Conservation (phyloP, 192 early-diverging fungal species). For the Coemansia sp. region DNA sequence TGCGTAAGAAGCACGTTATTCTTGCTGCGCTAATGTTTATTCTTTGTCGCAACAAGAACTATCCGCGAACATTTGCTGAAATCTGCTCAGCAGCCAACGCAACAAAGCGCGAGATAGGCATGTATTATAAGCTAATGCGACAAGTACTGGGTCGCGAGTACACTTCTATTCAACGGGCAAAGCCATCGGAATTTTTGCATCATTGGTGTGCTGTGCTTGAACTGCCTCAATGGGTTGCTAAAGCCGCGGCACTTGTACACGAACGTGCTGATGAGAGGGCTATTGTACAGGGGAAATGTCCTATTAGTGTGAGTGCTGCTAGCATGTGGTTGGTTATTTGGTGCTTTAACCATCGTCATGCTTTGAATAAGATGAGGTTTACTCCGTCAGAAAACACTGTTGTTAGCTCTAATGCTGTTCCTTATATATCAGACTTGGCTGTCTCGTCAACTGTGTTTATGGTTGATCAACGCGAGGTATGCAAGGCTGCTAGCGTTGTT, state of each 20-base stretch:
- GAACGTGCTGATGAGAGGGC: conserved; percentile 59
- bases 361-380: conserved; percentile 11
- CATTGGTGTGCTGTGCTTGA: conserved; percentile 62
- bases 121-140: conserved; percentile 64
- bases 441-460: conserved; percentile 31
- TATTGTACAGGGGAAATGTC: conserved; percentile 64
- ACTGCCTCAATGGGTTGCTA: conserved; percentile 54
- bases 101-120: conserved; percentile 61
- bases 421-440: conserved; percentile 14
- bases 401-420: conserved; percentile 33
- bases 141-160: conserved; percentile 55
- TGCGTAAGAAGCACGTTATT: conserved; percentile 62
- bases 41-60: conserved; percentile 58
- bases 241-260: conserved; percentile 55
- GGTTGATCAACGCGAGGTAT: conserved; percentile 59
- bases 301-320: conserved; percentile 63
- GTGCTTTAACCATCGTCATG: conserved; percentile 57
- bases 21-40: conserved; percentile 63
- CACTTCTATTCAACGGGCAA: conserved; percentile 48
- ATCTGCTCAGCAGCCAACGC: conserved; percentile 62
- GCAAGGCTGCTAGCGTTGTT: conserved; percentile 57
- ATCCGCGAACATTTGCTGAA: conserved; percentile 63
- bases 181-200: conserved; percentile 41
- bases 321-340: conserved; percentile 61
- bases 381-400: conserved; percentile 11